Evolutionary conservation across 2,329 filamentous ascomycete species (phyloP).

Genomic region (Hypoxylon sp.): DNA sequence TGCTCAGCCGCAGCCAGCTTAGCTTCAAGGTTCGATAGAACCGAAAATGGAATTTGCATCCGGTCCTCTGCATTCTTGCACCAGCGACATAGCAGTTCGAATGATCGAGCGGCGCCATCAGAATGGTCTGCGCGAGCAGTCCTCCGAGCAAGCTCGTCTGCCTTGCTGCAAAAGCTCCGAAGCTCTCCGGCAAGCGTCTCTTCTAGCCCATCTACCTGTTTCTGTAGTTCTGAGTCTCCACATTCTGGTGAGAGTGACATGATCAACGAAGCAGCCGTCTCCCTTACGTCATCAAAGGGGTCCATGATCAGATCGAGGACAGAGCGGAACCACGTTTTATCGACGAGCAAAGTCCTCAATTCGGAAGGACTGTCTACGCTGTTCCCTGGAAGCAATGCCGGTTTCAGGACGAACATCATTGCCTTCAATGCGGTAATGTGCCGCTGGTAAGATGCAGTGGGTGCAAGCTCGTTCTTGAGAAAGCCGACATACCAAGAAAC

Average conservation of each 20-base stretch:
- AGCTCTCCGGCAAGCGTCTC: slow-evolving; percentile 53
- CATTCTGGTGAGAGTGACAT: slow-evolving; percentile 59
- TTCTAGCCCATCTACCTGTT: slow-evolving; percentile 17
- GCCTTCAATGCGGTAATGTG: slow-evolving; percentile 85
- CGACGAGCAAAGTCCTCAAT: slow-evolving; percentile 56
- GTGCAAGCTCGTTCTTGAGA: slow-evolving; percentile 77
- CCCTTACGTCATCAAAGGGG: slow-evolving; percentile 91
- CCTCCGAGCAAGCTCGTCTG: slow-evolving; percentile 69
- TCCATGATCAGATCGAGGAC: slow-evolving; percentile 86
- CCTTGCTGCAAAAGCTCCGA: slow-evolving; percentile 61
- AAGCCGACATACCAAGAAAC: slow-evolving; percentile 81
- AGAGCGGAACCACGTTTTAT: slow-evolving; percentile 67
- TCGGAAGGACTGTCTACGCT: slow-evolving; percentile 56
- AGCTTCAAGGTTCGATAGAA: slow-evolving; percentile 71
- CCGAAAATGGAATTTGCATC: slow-evolving; percentile 64
- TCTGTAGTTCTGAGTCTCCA: slow-evolving; percentile 42
- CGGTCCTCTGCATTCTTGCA: slow-evolving; percentile 58
- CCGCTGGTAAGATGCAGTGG: slow-evolving; percentile 88
- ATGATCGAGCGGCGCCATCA: slow-evolving; percentile 85
- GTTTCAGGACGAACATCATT: slow-evolving; percentile 73
- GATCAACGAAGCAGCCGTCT: slow-evolving; percentile 64
- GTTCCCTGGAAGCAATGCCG: slow-evolving; percentile 57
- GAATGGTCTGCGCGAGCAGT: slow-evolving; percentile 92
- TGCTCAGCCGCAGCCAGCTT: slow-evolving; percentile 72
- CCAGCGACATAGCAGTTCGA: slow-evolving; percentile 75